These are phyloP conservation scores for Kalmanozyma brasiliensis DNA, from an alignment of 1,284 basidiomycete genomes.

Conservation along the genomic window DNA sequence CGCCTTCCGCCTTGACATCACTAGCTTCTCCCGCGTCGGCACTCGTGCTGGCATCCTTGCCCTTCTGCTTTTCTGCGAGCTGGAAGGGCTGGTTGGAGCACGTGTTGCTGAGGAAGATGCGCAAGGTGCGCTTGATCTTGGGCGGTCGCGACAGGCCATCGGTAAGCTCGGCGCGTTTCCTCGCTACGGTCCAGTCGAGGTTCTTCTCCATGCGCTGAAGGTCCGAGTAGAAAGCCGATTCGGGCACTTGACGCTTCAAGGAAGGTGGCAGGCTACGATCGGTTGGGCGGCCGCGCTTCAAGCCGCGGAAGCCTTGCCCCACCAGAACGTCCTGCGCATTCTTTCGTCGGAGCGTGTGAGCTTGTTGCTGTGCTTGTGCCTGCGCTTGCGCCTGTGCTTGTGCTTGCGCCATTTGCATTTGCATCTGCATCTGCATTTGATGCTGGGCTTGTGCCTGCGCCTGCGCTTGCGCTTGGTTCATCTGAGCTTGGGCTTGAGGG, in stretches of 20 bases:
- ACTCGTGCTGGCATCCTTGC: conserved; percentile 33
- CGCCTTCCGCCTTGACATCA: conserved; percentile 29
- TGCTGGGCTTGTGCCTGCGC: conserved; percentile 46
- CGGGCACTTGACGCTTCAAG: conserved; percentile 72
- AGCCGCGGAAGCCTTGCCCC: conserved; percentile 60
- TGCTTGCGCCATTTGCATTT: conserved; percentile 41
- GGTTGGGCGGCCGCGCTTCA: conserved; percentile 80
- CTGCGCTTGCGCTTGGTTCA: conserved; percentile 51
- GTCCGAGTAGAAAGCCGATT: conserved; percentile 82
- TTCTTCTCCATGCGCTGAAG: conserved; percentile 88
- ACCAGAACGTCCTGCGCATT: conserved; percentile 57
- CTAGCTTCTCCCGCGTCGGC: conserved; percentile 28
- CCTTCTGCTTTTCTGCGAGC: conserved; percentile 53
- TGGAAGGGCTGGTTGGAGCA: conserved; percentile 78
- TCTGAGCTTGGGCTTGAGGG: conserved; percentile 39
- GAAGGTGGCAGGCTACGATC: conserved; percentile 81
- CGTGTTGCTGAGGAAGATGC: conserved; percentile 89
- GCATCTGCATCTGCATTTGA: conserved; percentile 41
- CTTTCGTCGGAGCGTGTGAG: conserved; percentile 45
- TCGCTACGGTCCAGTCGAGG: conserved; percentile 92
- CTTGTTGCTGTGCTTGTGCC: conserved; percentile 53
- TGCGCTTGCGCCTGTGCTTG: conserved; percentile 50
- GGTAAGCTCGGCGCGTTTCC: conserved; percentile 82
- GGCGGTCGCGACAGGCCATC: conserved; percentile 67
- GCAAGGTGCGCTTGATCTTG: conserved; percentile 79